phyloP scores from a whole-genome alignment of 305 asterid species.

The Solanum hybrid region DNA sequence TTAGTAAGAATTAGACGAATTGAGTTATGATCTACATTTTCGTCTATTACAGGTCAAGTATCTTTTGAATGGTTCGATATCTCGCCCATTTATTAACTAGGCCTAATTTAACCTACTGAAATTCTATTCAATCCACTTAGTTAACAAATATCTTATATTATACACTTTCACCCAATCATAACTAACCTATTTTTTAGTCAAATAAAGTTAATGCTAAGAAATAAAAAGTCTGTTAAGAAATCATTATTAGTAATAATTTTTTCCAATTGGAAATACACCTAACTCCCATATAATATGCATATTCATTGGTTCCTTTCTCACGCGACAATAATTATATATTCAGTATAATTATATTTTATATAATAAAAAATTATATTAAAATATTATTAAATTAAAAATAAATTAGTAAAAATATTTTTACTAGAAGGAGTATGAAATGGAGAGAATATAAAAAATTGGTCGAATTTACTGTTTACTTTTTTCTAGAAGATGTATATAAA shows the following conservation, averaged over 20 bases:
- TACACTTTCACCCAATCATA: background rate
- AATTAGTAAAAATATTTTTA: background rate
- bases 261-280: background rate
- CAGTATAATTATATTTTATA: background rate
- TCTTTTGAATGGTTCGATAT: background rate
- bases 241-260: background rate
- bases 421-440: background rate
- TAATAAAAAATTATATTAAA: background rate
- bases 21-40: background rate
- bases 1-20: too few relatives aligned
- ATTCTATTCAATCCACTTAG: too few relatives aligned
- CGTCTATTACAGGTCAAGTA: accelerated
- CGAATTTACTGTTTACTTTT: background rate
- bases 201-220: background rate
- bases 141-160: background rate
- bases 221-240: background rate
- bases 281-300: background rate
- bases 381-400: background rate
- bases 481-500: too few relatives aligned
- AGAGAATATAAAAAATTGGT: too few relatives aligned
- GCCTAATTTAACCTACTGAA: background rate
- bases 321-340: background rate
- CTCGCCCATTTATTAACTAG: background rate
- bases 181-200: background rate
- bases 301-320: background rate